phyloP scores from a whole-genome alignment of 2,329 filamentous ascomycete species.

The Colletotrichum falcatum region DNA sequence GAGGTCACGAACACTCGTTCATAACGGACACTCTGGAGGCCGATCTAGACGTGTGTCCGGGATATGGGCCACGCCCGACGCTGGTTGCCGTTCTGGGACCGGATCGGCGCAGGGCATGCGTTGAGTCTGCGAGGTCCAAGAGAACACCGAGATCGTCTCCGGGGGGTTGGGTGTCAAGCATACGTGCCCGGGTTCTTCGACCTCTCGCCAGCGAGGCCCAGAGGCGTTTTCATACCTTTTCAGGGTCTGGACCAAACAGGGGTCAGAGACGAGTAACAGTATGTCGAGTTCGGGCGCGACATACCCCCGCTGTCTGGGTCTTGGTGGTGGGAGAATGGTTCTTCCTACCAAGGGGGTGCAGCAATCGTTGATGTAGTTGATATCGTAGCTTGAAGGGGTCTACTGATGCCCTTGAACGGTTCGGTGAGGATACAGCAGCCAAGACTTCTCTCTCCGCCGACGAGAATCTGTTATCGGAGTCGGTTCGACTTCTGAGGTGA shows the following conservation, averaged over 20 bases:
- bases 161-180: background rate
- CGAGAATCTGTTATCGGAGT: background rate
- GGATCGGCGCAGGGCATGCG: background rate
- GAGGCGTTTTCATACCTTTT: background rate
- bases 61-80: background rate
- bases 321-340: background rate
- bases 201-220: background rate
- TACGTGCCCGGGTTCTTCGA: background rate
- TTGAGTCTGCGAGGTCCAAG: background rate
- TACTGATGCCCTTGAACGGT: background rate
- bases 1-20: background rate
- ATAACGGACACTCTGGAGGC: background rate
- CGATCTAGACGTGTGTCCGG: background rate
- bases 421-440: background rate
- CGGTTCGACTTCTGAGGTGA: background rate
- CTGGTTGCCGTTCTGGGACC: background rate
- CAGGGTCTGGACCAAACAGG: background rate
- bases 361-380: background rate
- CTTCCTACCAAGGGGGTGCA: background rate
- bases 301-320: background rate
- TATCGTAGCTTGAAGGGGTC: background rate
- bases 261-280: background rate
- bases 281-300: background rate
- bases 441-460: background rate
- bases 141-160: background rate